A percentile compares a stretch with the other conserved stretches of the same genome.
phyloP scores from a whole-genome alignment of 139 green algal species.

The Coelastrella sp. region DNA sequence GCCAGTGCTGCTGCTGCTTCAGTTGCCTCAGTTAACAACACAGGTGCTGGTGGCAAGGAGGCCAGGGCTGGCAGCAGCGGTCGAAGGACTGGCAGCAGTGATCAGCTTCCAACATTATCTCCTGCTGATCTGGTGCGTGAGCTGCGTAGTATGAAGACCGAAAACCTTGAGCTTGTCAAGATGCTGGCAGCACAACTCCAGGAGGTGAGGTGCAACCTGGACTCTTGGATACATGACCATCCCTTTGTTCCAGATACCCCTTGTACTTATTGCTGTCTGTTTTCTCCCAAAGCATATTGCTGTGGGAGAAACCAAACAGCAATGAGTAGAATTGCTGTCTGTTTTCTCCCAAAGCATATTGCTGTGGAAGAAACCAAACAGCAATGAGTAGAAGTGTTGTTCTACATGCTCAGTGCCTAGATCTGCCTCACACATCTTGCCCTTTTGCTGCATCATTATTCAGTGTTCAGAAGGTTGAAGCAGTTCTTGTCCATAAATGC shows the following conservation, averaged over 20 bases:
- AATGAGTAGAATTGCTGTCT: no score
- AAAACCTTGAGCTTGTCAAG: slow-evolving; percentile 12
- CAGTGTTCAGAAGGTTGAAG: no score
- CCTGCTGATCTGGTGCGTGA: slow-evolving; percentile 13
- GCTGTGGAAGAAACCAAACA: no score
- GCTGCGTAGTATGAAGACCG: slow-evolving; percentile 24
- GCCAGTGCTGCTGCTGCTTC: background rate
- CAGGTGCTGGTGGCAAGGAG: background rate
- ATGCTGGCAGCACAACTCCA: background rate
- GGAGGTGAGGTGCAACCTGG: background rate
- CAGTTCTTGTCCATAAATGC: no score
- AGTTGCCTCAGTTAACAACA: background rate
- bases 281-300: no score
- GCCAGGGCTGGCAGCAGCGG: background rate
- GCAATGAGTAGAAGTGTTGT: no score
- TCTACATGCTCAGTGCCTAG: no score
- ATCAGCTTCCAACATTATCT: slow-evolving; percentile 3
- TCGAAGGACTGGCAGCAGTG: background rate
- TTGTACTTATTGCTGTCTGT: no score
- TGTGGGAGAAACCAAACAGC: no score
- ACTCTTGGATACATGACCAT: background rate
- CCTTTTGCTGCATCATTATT: no score
- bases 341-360: no score
- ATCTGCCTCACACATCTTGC: no score
- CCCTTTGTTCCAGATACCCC: background rate